These are phyloP conservation scores for Thielaviopsis ethacetica DNA, from an alignment of 2,329 filamentous ascomycete genomes.

Conservation along the genomic window DNA sequence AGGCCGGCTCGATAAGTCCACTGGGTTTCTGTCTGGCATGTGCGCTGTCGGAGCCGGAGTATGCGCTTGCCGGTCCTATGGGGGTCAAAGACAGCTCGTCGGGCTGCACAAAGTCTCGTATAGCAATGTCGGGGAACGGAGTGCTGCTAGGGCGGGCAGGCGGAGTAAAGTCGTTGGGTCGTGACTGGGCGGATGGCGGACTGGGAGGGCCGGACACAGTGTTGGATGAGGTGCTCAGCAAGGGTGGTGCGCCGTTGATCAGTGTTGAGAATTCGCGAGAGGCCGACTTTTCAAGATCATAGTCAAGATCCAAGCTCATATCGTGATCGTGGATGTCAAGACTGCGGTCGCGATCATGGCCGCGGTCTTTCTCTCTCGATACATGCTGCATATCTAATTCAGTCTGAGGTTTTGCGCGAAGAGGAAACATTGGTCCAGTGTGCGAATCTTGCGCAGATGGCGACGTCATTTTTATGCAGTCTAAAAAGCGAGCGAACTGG, in stretches of 20 bases:
- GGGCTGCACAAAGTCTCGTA: constrained; percentile 19
- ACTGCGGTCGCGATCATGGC: not conserved
- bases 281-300: constrained; percentile 12
- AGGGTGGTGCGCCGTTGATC: constrained; percentile 13
- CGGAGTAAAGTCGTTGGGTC: constrained; percentile 28
- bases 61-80: not conserved
- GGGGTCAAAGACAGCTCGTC: not conserved
- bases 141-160: constrained; percentile 42
- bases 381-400: constrained; percentile 1
- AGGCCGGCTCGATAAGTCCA: constrained; percentile 15
- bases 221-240: constrained; percentile 22
- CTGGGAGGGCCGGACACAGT: constrained; percentile 4
- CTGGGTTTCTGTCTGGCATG: not conserved
- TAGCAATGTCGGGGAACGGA: constrained; percentile 39
- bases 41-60: not conserved
- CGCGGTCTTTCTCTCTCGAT: not conserved
- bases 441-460: not conserved
- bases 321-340: constrained; percentile 8
- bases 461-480: not conserved
- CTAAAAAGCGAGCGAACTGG: not conserved
- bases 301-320: constrained; percentile 13
- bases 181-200: constrained; percentile 22
- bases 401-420: constrained; percentile 7
- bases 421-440: not conserved
- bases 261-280: constrained; percentile 19